Conservation (phyloP, 495 filamentous ascomycete genomes). For the Podospora tetraspora region DNA sequence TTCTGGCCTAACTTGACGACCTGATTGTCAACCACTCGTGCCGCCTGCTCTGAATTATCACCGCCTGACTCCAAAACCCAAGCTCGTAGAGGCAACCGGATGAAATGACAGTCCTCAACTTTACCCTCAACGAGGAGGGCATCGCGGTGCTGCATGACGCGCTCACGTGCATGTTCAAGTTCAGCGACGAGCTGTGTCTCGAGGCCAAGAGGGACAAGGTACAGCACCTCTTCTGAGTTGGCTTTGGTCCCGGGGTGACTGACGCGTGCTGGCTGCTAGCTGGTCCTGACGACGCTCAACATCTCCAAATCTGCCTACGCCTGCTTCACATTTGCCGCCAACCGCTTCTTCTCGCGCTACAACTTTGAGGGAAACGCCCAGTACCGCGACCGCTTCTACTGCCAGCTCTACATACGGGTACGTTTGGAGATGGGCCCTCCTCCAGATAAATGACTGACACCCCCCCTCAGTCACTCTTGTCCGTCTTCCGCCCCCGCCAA, state of each 20-base stretch:
- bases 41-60: background rate
- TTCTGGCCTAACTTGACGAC: too few relatives aligned
- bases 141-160: constrained; percentile 72
- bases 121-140: constrained; percentile 72
- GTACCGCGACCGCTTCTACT: constrained; percentile 46
- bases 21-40: background rate
- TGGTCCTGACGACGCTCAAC: constrained; percentile 80
- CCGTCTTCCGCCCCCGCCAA: constrained; percentile 41
- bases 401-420: constrained; percentile 43
- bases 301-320: constrained; percentile 90
- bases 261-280: constrained; percentile 42
- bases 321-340: constrained; percentile 66
- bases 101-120: constrained; percentile 53
- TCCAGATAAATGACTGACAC: constrained; percentile 13
- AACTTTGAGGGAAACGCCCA: constrained; percentile 48
- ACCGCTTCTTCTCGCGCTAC: constrained; percentile 79
- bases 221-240: constrained; percentile 18
- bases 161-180: constrained; percentile 83
- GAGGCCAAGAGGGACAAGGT: constrained; percentile 75
- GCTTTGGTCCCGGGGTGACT: background rate
- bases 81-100: background rate
- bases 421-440: constrained; percentile 7
- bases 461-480: constrained; percentile 35
- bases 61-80: background rate
- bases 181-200: constrained; percentile 82